A percentile compares a stretch with the other conserved stretches of the same genome.
These are phyloP conservation scores for Boechera divaricarpa DNA, from an alignment of 345 rosid species.

Conservation along the genomic window DNA sequence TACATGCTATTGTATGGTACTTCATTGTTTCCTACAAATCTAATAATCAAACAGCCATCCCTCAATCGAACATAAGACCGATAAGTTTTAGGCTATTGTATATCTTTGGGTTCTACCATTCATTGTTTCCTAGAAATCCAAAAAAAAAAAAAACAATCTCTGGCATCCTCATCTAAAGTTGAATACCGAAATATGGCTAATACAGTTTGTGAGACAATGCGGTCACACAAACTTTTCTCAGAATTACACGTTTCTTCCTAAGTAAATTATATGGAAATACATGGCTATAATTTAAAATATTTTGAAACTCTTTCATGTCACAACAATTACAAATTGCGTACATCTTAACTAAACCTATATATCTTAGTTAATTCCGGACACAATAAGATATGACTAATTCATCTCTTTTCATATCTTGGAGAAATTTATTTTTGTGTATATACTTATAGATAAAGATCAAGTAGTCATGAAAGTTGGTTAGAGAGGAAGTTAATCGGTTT, in stretches of 20 bases:
- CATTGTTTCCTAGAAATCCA: not conserved
- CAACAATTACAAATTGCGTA: too few species aligned
- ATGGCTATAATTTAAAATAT: too few species aligned
- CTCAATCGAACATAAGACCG: not conserved
- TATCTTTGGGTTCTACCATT: too few species aligned
- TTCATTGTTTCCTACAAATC: not conserved
- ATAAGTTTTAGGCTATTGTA: too few species aligned
- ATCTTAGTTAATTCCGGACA: too few species aligned
- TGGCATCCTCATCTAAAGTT: not conserved
- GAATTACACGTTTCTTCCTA: too few species aligned
- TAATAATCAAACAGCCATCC: not conserved
- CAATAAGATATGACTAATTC: too few species aligned
- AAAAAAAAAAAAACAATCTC: not conserved
- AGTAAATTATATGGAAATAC: too few species aligned
- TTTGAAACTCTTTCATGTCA: too few species aligned
- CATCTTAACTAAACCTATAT: too few species aligned
- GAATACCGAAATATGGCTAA: not conserved
- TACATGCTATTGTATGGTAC: not conserved
- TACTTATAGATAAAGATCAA: too few species aligned
- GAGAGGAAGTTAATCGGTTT: not conserved
- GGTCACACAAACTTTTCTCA: not conserved
- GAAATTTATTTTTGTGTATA: not conserved
- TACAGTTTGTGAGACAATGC: not conserved
- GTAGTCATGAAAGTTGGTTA: not conserved
- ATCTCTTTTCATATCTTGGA: too few species aligned